Conservation (phyloP, 129 eudicot genomes). For the Centaurea solstitialis region DNA sequence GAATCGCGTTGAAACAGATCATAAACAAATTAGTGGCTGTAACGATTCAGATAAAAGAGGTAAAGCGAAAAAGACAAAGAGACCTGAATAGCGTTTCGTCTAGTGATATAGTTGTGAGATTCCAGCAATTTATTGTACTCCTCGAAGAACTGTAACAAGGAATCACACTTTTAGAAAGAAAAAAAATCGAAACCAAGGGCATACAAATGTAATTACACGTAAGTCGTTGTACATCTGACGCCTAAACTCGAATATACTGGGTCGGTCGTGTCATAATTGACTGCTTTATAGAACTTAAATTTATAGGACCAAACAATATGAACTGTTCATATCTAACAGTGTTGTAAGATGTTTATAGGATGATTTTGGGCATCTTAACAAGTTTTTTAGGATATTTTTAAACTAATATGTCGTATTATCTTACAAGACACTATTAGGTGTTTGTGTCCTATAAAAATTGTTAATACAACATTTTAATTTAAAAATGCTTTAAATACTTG, state of each 20-base stretch:
- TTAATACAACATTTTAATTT: no score
- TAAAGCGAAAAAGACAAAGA: not conserved
- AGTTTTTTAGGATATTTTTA: not conserved
- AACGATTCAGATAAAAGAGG: not conserved
- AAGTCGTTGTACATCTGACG: not conserved
- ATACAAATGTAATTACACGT: not conserved
- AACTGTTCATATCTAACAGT: not conserved
- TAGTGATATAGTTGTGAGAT: constrained; percentile 72
- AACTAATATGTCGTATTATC: not conserved
- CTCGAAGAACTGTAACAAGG: constrained; percentile 56
- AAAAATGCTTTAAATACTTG: not conserved
- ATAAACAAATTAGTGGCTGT: not conserved
- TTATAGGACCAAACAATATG: not conserved
- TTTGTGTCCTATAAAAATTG: not conserved
- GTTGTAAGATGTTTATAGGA: not conserved
- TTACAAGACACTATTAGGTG: not conserved
- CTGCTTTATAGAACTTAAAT: not conserved
- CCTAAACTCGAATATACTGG: not conserved
- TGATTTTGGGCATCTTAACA: not conserved
- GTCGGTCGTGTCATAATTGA: not conserved
- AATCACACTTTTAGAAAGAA: constrained; percentile 33
- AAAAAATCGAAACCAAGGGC: not conserved
- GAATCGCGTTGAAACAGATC: not conserved
- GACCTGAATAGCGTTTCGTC: constrained; percentile 80
- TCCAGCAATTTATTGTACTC: constrained; percentile 55